Evolutionary conservation across 2,329 filamentous ascomycete genomes (phyloP).

Genomic region (Epichloe bromicola): DNA sequence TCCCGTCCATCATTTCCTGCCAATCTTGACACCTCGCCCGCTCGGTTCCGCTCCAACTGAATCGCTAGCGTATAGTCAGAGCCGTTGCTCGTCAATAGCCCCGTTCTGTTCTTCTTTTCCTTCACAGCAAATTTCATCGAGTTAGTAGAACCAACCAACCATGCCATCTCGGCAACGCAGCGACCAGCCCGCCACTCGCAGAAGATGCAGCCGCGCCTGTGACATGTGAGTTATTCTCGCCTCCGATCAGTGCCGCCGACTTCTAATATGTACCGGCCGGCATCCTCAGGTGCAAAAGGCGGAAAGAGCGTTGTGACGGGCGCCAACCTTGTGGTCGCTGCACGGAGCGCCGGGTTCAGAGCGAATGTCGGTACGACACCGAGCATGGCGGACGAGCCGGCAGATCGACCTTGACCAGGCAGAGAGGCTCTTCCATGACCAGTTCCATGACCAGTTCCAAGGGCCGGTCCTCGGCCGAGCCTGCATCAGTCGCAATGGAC

Average conservation of each 20-base stretch:
- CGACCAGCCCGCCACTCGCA: background rate
- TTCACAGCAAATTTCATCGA: too few species aligned
- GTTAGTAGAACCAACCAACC: background rate
- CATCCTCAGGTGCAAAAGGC: conserved; percentile 4
- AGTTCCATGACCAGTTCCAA: background rate
- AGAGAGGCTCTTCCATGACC: background rate
- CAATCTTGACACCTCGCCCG: too few species aligned
- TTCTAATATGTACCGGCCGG: background rate
- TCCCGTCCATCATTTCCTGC: too few species aligned
- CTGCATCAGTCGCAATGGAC: background rate
- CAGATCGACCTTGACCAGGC: background rate
- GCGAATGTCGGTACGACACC: conserved; percentile 5
- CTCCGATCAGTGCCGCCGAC: too few species aligned
- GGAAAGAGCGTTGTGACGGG: conserved; percentile 9
- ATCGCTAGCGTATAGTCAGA: too few species aligned
- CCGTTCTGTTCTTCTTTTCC: too few species aligned
- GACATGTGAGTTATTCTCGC: background rate
- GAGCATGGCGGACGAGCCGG: conserved; percentile 1
- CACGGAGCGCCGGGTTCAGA: conserved; percentile 3
- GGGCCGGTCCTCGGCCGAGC: background rate
- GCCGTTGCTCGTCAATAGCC: too few species aligned
- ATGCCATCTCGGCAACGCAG: background rate
- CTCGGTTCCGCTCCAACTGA: too few species aligned
- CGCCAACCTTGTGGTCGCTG: conserved; percentile 7
- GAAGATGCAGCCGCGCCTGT: conserved; percentile 3